These are phyloP conservation scores for Xylaria palmicola DNA, from an alignment of 495 filamentous ascomycete genomes.

Conservation along the genomic window DNA sequence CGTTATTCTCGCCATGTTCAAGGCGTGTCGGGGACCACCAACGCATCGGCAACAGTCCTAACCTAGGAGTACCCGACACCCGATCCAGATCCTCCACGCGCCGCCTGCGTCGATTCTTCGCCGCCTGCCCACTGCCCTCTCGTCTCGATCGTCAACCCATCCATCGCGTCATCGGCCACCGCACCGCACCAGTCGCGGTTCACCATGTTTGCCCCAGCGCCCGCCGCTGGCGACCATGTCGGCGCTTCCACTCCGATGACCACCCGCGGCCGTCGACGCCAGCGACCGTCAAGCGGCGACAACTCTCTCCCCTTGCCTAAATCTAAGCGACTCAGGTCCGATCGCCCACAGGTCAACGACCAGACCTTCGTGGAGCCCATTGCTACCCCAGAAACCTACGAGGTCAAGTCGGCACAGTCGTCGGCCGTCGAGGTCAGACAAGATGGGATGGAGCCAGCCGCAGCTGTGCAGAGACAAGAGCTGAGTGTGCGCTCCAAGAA, in stretches of 20 bases:
- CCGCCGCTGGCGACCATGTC: slow-evolving; percentile 40
- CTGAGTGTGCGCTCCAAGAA: slow-evolving; percentile 64
- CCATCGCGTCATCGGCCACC: not conserved
- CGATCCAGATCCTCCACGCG: not conserved
- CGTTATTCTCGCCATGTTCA: slow-evolving; percentile 25
- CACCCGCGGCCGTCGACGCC: slow-evolving; percentile 61
- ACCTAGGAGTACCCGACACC: slow-evolving; percentile 12
- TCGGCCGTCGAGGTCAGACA: slow-evolving; percentile 41
- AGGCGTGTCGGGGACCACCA: slow-evolving; percentile 19
- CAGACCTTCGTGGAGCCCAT: slow-evolving; percentile 51
- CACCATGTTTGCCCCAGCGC: slow-evolving; percentile 64
- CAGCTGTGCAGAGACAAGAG: slow-evolving; percentile 39
- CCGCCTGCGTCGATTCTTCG: slow-evolving; percentile 4
- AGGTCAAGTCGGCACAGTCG: slow-evolving; percentile 46
- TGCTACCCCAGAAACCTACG: slow-evolving; percentile 44
- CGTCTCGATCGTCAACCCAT: slow-evolving; percentile 12
- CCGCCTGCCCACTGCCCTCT: slow-evolving; percentile 2
- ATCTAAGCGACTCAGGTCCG: slow-evolving; percentile 68
- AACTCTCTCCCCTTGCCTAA: slow-evolving; percentile 62
- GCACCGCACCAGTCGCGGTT: not conserved
- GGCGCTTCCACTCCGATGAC: slow-evolving; percentile 48
- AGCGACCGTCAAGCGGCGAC: slow-evolving; percentile 65
- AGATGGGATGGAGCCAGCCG: slow-evolving; percentile 44
- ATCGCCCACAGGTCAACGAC: slow-evolving; percentile 48
- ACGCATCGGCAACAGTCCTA: slow-evolving; percentile 27